These are phyloP conservation scores for Populus deltoides DNA, from an alignment of 345 rosid species.

Conservation along the genomic window DNA sequence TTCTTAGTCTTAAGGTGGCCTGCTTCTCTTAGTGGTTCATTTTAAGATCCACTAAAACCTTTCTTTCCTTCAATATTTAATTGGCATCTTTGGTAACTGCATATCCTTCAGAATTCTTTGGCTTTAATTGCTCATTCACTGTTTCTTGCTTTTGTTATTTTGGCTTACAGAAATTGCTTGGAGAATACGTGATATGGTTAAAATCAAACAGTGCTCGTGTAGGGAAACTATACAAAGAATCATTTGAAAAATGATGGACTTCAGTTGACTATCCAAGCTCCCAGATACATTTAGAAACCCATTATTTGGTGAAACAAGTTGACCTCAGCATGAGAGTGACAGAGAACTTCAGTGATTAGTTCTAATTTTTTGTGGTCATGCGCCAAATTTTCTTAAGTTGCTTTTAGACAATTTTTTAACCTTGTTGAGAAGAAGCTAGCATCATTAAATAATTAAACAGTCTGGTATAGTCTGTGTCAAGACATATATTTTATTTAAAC, in stretches of 20 bases:
- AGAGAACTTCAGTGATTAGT: conserved; percentile 70
- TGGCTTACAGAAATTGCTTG: conserved; percentile 56
- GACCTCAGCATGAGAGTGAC: conserved; percentile 57
- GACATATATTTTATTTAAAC: not conserved
- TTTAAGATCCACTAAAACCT: not conserved
- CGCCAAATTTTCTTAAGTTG: not conserved
- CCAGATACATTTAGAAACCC: conserved; percentile 41
- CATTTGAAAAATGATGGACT: conserved; percentile 78
- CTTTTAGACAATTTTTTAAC: not conserved
- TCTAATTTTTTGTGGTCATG: not conserved
- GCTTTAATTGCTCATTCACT: not conserved
- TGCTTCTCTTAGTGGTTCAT: not conserved
- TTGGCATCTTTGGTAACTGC: not conserved
- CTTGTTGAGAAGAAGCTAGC: not conserved
- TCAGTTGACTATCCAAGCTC: conserved; percentile 35
- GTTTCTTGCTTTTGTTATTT: conserved; percentile 12
- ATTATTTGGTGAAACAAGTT: conserved; percentile 41
- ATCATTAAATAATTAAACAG: not conserved
- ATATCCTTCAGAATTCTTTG: not conserved
- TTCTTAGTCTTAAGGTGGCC: not conserved
- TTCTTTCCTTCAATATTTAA: not conserved
- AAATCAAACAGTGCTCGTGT: conserved; percentile 61
- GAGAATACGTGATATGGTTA: conserved; percentile 66
- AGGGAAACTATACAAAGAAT: conserved; percentile 60
- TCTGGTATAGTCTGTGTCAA: not conserved